These are phyloP conservation scores for Urostyla sp. DNA, from an alignment of 73 alveolate species.

Conservation along the genomic window DNA sequence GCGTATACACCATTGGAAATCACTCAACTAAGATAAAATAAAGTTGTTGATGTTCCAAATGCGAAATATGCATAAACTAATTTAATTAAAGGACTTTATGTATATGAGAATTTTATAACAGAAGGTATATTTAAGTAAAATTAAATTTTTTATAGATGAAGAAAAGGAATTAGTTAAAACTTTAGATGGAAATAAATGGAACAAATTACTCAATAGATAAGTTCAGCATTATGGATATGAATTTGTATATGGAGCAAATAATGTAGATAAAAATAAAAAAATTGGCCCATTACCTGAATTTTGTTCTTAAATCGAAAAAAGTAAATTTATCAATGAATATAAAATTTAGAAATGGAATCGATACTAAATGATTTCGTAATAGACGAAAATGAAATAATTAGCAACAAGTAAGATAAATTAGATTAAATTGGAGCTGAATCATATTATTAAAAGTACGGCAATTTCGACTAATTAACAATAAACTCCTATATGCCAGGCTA, in stretches of 20 bases:
- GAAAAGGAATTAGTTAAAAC: conserved; percentile 62
- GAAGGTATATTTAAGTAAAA: conserved; percentile 25
- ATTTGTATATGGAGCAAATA: conserved; percentile 82
- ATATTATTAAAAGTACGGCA: conserved; percentile 30
- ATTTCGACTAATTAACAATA: conserved; percentile 72
- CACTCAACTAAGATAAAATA: conserved; percentile 26
- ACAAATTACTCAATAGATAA: conserved; percentile 72
- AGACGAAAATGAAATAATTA: conserved; percentile 10
- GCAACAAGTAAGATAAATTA: conserved; percentile 34
- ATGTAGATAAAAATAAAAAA: conserved; percentile 54
- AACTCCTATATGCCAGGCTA: conserved; percentile 87
- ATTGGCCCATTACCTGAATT: conserved; percentile 59
- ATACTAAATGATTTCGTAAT: conserved; percentile 33
- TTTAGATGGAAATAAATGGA: conserved; percentile 77
- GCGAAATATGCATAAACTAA: conserved; percentile 28
- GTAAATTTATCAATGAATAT: neutral
- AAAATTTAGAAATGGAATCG: neutral
- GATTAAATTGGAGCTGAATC: conserved; percentile 45
- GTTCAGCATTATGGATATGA: conserved; percentile 92
- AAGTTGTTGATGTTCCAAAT: conserved; percentile 40
- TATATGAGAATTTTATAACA: conserved; percentile 78
- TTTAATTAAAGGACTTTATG: conserved; percentile 76
- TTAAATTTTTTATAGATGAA: conserved; percentile 56
- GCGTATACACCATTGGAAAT: neutral
- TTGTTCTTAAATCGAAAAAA: conserved; percentile 25